phyloP scores from a whole-genome alignment of 805 yeast genomes.

The Barnettozyma vustinii region DNA sequence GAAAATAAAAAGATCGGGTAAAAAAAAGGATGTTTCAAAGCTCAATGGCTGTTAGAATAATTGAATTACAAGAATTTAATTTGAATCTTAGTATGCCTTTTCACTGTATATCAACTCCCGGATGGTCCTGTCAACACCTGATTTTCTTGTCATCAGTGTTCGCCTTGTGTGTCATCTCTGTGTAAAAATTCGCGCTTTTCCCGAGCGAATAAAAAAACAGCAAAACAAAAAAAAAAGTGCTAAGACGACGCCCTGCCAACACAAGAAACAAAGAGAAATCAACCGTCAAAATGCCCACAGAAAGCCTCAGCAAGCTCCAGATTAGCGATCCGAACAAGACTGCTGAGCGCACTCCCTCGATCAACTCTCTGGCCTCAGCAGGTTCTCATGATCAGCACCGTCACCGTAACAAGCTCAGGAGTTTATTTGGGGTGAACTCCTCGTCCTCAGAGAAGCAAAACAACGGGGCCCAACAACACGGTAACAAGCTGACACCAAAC shows the following conservation, averaged over 20 bases:
- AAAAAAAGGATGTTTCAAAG: too few relatives aligned
- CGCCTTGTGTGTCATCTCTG: not conserved
- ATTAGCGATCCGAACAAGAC: not conserved
- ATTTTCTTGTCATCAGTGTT: not conserved
- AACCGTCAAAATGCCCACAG: conserved; percentile 4
- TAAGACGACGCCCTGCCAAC: not conserved
- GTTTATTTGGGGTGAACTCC: conserved; percentile 5
- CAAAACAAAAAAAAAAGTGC: conserved; percentile 5
- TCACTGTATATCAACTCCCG: too few relatives aligned
- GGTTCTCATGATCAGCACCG: conserved; percentile 6
- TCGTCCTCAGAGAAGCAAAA: not conserved
- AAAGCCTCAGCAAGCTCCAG: conserved; percentile 7
- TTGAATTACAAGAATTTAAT: too few relatives aligned
- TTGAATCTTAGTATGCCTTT: too few relatives aligned
- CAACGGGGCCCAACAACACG: not conserved
- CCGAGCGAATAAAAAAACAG: conserved; percentile 12
- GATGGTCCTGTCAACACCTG: not conserved
- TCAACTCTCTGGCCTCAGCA: conserved; percentile 5
- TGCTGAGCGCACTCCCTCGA: conserved; percentile 6
- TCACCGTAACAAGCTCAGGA: conserved; percentile 9
- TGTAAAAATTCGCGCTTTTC: conserved; percentile 5
- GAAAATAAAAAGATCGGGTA: not conserved
- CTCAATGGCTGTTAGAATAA: not conserved
- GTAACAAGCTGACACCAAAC: conserved; percentile 20
- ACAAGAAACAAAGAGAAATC: not conserved